Base-by-base conservation (phyloP, 2,329 filamentous ascomycete genomes). In the Uncinocarpus reesii region DNA sequence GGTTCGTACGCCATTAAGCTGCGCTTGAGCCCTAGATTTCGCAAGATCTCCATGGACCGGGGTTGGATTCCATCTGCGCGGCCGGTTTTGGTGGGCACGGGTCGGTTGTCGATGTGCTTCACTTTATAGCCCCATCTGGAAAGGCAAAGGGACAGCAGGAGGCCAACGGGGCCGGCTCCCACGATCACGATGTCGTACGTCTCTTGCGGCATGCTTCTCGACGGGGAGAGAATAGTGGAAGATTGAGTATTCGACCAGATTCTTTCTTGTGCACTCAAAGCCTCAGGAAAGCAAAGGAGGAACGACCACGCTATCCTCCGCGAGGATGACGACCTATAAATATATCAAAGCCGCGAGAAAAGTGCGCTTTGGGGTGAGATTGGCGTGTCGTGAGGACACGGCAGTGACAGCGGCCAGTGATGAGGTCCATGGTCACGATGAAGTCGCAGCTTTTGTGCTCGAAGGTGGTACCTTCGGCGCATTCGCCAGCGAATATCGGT, bases 81-180 rank as follows among this genome's bases (percentile, higher is more conserved):
- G 7, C 69, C 68, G 1, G 66, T 64, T 52, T 68, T 66, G 15
- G 69, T 56, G 1, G 64, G 63, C 0, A 56, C 55, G 1, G 67
- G 53, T 45, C 69, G 71, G 4, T 64, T 59, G 52, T 73, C 70
- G 20, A 72, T 87, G 68, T 95, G 87, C 73, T 90, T 94, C 66
- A 95, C 86, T 65, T 80, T 87, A 74, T 95, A 95, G 16, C 89
- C 89, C 86, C 88, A 95, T 71, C 88, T 77, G 52, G 86, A 85
- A 53, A 95, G 77, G 62, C 85, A 90, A 24, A 88, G 88, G 7
- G 87, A 92, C 20, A 95, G 76, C 69, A 93, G 81, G 50, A 95
- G 77, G 48, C 89, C 89, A 34, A 89, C 87, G 3, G 89, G 42
- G 13, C 89, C 89, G 48, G 89, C 89, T 55, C 89, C 89, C 48